phyloP scores from a whole-genome alignment of 768 basidiomycete species.

The Boletus speciosus region DNA sequence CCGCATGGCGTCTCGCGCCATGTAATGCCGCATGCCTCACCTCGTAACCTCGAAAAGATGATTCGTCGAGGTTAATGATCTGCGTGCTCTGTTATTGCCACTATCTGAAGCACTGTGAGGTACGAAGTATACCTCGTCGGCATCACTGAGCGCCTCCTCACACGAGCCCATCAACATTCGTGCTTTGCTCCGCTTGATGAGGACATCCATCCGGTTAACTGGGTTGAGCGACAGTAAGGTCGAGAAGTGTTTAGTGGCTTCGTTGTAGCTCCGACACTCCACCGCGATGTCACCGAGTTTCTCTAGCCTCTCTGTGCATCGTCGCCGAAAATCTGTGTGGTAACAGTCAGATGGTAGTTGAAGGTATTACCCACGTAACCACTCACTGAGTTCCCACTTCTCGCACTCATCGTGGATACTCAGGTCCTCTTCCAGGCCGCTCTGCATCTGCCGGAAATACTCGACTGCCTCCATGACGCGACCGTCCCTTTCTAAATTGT shows the following conservation, averaged over 20 bases:
- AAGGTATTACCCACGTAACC: neutral
- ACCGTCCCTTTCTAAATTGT: neutral
- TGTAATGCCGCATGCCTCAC: neutral
- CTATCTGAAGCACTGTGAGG: too few relatives aligned
- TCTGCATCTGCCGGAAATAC: conserved; percentile 1
- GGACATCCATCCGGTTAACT: neutral
- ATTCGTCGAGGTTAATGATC: conserved; percentile 5
- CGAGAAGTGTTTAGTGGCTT: neutral
- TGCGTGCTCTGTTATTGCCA: neutral
- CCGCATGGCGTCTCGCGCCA: neutral
- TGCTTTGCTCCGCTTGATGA: conserved; percentile 4
- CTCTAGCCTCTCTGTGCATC: neutral
- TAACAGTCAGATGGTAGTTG: neutral
- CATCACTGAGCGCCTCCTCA: neutral
- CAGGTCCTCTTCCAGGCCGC: neutral
- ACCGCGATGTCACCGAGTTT: neutral
- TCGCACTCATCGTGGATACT: neutral
- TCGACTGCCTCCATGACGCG: neutral
- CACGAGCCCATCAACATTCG: neutral
- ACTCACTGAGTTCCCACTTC: neutral
- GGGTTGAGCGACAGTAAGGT: neutral
- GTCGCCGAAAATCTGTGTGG: neutral
- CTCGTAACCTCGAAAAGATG: neutral
- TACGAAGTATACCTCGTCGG: conserved; percentile 1
- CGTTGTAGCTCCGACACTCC: neutral